Percentiles rank a stretch among this genome's conserved stretches.
Conservation (phyloP, 2,329 filamentous ascomycete genomes). For the Pestalotiopsis sp. region DNA sequence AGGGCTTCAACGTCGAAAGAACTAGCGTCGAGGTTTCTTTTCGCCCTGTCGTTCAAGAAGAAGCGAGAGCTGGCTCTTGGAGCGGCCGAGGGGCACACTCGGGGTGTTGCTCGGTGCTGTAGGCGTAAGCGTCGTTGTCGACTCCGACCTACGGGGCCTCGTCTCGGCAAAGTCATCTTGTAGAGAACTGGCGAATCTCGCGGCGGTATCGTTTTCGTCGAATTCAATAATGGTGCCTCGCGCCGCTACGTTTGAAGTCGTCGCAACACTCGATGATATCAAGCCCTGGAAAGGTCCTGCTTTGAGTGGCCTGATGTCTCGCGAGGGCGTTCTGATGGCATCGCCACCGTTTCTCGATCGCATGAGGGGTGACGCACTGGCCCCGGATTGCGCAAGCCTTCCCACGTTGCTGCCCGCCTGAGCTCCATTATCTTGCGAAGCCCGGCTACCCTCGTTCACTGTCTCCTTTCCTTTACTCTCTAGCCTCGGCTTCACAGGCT, state of each 20-base stretch:
- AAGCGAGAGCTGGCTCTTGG: conserved; percentile 63
- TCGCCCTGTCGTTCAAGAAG: conserved; percentile 50
- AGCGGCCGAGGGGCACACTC: conserved; percentile 53
- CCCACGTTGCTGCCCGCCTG: conserved; percentile 20
- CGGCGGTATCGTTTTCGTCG: conserved; percentile 29
- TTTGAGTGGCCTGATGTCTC: conserved; percentile 27
- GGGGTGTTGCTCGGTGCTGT: conserved; percentile 50
- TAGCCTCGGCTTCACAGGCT: not conserved
- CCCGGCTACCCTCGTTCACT: conserved; percentile 6
- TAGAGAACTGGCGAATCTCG: conserved; percentile 22
- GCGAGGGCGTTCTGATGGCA: conserved; percentile 20
- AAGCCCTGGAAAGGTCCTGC: conserved; percentile 30
- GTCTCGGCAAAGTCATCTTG: conserved; percentile 19
- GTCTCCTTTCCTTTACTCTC: conserved; percentile 7
- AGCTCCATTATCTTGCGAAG: not conserved
- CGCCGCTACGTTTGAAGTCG: conserved; percentile 43
- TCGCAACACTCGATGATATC: conserved; percentile 37
- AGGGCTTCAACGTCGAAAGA: not conserved
- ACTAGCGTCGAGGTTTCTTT: conserved; percentile 29
- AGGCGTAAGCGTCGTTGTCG: conserved; percentile 43
- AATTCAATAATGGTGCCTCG: conserved; percentile 47
- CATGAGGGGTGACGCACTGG: conserved; percentile 27
- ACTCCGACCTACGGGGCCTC: conserved; percentile 23
- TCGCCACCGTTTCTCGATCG: conserved; percentile 32
- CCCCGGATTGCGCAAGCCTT: conserved; percentile 19